Percentiles rank a stretch among this genome's conserved stretches.
Evolutionary conservation across 2,329 filamentous ascomycete genomes (phyloP).

Genomic region (Colletotrichum euphorbiae): DNA sequence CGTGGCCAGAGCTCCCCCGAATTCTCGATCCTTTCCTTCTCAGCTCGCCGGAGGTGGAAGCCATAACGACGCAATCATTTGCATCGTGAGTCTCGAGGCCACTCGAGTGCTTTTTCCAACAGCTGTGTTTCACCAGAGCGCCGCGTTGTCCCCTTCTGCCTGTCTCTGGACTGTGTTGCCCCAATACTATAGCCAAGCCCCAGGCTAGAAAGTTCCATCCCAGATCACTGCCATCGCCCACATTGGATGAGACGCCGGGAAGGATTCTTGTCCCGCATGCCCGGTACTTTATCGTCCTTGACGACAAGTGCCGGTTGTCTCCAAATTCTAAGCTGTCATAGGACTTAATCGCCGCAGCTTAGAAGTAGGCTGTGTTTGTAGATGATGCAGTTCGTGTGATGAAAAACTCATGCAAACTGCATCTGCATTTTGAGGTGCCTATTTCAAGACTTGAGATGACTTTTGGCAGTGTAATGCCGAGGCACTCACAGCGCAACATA

Average conservation of each 20-base stretch:
- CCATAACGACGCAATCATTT: constrained; percentile 2
- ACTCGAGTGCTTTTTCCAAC: not conserved
- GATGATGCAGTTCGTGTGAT: constrained; percentile 1
- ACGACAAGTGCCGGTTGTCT: constrained; percentile 2
- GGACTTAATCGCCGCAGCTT: not conserved
- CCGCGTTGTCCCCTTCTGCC: constrained; percentile 4
- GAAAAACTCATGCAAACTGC: not conserved
- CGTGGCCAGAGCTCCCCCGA: not conserved
- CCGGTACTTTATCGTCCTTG: constrained; percentile 13
- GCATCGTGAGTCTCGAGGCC: not conserved
- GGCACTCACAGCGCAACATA: too few relatives aligned
- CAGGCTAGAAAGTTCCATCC: constrained; percentile 12
- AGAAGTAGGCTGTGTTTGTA: not conserved
- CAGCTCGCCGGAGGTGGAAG: constrained; percentile 11
- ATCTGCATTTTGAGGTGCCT: not conserved
- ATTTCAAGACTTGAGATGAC: constrained; percentile 1
- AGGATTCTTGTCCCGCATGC: not conserved
- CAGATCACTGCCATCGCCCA: not conserved
- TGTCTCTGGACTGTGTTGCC: constrained; percentile 13
- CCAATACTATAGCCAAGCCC: not conserved
- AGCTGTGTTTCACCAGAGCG: constrained; percentile 6
- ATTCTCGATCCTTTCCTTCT: not conserved
- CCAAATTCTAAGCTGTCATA: constrained; percentile 27
- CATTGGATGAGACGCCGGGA: constrained; percentile 7
- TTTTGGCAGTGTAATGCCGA: not conserved